Base-by-base conservation (phyloP, 2,329 filamentous ascomycete genomes). In the Akanthomyces dipterigenus region DNA sequence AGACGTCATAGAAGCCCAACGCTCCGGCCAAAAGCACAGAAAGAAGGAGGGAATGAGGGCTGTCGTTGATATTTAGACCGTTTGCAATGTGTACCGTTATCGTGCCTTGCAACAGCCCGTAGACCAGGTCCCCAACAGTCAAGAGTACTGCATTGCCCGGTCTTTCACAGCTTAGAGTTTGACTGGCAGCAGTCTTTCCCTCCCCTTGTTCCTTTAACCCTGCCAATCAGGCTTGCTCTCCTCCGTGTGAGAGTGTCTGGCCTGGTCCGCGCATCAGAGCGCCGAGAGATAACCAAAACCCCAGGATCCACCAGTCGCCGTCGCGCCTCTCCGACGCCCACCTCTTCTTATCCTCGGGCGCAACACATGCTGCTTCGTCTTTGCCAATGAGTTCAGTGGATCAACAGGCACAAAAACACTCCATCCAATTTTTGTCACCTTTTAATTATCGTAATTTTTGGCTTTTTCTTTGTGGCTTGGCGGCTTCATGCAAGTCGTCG, bases 241-340 rank as follows among this genome's bases (percentile, higher is more conserved):
- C 20, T 36, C n/a, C 28, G 11, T 34, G n/a, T 20, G n/a, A 38
- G 31, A 5, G 11, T 16, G 3, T 18, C 20, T 38, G 14, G 36
- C 18, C 24, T 51, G 36, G 28, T 51, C 48, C 34, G 45, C 55
- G 55, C 50, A 58, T 58, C 55, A 58, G 45, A 58, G 55, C 55
- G 55, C 55, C 31, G 34, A 58, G 22, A 58, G 55, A 58, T 58
- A 50, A 58, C 55, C 55, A 58, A 58, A 58, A 40, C 45, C 45
- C 31, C 31, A 49, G 45, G 55, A 49, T 58, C 55, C 55, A 58
- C 55, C 45, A 28, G n/a, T 14, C 22, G 26, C 18, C 28, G 45
- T 58, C 50, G 55, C 22, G 34, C 34, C 20, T 22, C 2, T 16
- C 4, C 46, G 24, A 31, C 45, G 55, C 55, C 54, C 54, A 31